Conservation (phyloP, 306 rosid genomes). For the Trichosanthes truncata region DNA sequence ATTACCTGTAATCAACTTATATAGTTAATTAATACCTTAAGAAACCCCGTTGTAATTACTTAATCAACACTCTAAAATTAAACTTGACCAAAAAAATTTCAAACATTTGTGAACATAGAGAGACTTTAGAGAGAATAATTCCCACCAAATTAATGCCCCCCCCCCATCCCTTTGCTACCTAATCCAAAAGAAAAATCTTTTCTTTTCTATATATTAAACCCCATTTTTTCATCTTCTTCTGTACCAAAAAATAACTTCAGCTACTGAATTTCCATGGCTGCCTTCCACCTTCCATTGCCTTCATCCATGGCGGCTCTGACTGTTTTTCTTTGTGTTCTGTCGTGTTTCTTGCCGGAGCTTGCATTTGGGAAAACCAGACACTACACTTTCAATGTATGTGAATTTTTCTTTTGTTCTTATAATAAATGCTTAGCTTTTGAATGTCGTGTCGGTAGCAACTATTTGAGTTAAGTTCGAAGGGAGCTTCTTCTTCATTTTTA, state of each 20-base stretch:
- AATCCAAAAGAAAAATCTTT: neutral
- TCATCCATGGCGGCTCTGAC: slow-evolving; percentile 27
- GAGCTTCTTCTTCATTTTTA: too few relatives aligned
- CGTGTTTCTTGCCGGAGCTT: slow-evolving; percentile 28
- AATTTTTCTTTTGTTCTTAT: neutral
- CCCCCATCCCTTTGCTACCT: neutral
- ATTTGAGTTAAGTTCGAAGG: too few relatives aligned
- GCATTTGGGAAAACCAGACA: slow-evolving; percentile 51
- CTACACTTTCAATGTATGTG: slow-evolving; percentile 57
- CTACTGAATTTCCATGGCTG: neutral
- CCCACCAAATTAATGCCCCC: neutral
- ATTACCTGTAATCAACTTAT: neutral
- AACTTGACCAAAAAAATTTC: slow-evolving; percentile 39
- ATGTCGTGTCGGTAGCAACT: too few relatives aligned
- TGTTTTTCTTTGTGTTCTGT: slow-evolving; percentile 20
- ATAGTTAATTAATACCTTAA: neutral
- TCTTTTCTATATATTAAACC: neutral
- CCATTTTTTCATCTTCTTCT: neutral
- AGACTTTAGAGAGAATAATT: neutral
- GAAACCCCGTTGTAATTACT: slow-evolving; percentile 22
- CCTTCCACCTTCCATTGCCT: neutral
- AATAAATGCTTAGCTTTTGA: neutral
- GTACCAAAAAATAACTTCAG: neutral
- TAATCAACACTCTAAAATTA: slow-evolving; percentile 70
- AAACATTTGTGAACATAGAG: neutral